Evolutionary conservation across 345 rosid genomes (phyloP).

Genomic region (Populus deltoides): DNA sequence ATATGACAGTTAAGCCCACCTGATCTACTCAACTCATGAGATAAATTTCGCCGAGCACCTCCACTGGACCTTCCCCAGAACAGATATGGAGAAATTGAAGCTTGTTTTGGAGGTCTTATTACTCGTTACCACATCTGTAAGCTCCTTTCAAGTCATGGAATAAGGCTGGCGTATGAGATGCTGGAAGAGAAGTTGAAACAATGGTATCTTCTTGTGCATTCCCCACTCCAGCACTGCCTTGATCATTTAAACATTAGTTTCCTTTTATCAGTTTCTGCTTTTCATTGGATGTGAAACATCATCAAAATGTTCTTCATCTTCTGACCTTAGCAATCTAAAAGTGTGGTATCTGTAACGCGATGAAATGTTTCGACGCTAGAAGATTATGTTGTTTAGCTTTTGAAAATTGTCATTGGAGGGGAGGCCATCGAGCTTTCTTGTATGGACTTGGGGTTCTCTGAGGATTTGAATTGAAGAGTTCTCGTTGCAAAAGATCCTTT

Average conservation of each 20-base stretch:
- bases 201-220: conserved; percentile 55
- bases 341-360: background rate
- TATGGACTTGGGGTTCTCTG: background rate
- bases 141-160: conserved; percentile 94
- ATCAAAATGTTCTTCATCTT: background rate
- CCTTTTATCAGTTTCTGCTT: background rate
- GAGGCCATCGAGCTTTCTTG: background rate
- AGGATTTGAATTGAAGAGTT: background rate
- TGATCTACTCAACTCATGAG: conserved; percentile 84
- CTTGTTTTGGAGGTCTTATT: conserved; percentile 72
- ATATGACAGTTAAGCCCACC: conserved; percentile 76
- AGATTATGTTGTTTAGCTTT: no score
- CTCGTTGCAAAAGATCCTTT: conserved; percentile 2
- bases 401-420: no score
- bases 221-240: conserved; percentile 2
- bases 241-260: conserved; percentile 8
- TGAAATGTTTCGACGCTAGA: background rate
- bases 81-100: conserved; percentile 74
- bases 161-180: conserved; percentile 95
- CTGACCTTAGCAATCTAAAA: background rate
- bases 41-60: conserved; percentile 85
- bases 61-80: conserved; percentile 57
- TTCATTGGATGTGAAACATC: background rate
- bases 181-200: conserved; percentile 80
- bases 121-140: conserved; percentile 87